These are phyloP conservation scores for Petunia secreta DNA, from an alignment of 257 asterid species.

Conservation along the genomic window DNA sequence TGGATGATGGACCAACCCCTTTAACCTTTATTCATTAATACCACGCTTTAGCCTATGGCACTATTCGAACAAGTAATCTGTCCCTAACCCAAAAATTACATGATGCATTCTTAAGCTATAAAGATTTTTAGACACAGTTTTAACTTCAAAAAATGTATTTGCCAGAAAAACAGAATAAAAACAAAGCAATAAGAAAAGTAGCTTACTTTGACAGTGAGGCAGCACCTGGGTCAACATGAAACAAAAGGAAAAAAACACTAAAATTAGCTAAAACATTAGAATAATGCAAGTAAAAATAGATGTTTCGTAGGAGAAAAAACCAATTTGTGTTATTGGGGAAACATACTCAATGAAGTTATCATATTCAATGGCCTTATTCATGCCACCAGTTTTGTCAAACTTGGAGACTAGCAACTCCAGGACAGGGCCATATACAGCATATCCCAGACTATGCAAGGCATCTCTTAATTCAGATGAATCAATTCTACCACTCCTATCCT, in stretches of 20 bases:
- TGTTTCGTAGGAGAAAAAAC: not conserved
- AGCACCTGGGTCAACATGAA: conserved; percentile 60
- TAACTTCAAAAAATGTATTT: not conserved
- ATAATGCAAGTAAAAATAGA: not conserved
- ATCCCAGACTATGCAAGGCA: conserved; percentile 85
- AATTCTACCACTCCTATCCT: conserved; percentile 89
- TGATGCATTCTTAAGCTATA: no score
- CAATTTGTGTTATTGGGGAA: not conserved
- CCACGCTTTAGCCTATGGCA: no score
- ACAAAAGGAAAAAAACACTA: conserved; percentile 23
- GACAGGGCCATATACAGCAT: conserved; percentile 67
- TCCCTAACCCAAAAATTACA: no score
- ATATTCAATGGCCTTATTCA: conserved; percentile 79
- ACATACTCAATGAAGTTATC: conserved; percentile 97
- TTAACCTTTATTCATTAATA: no score
- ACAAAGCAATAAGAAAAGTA: not conserved
- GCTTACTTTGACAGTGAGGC: conserved; percentile 91
- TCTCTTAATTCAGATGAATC: conserved; percentile 79
- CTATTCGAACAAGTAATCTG: no score
- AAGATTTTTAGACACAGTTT: no score
- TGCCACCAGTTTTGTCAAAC: conserved; percentile 89
- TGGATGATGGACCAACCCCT: no score
- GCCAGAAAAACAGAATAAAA: not conserved
- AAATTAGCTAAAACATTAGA: not conserved
- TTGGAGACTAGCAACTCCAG: conserved; percentile 84